Base-by-base conservation (phyloP, 768 basidiomycete genomes). In the Leccinum broughii region DNA sequence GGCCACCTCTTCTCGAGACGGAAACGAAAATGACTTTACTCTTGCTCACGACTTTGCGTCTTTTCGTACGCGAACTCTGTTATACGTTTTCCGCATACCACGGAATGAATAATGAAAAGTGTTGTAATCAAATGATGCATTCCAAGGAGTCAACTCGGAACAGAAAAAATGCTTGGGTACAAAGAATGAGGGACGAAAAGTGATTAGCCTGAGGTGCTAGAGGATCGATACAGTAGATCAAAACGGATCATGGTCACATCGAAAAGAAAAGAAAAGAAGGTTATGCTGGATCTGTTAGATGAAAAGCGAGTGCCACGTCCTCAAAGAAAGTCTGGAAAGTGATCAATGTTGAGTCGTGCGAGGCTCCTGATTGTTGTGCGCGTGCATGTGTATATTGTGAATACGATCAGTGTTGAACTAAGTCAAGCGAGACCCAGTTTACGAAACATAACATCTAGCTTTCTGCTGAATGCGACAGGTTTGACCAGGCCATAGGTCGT, bases 401-500 rank as follows among this genome's bases (percentile, higher is more conserved):
- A 59, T 70, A 61, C 53, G 44, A 39, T 60, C 52, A 15, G 41
- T 24, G 6, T n/a, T 51, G 41, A 34, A 37, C 17, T 22, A 58
- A 28, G 55, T 79, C 68, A 81, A 65, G 77, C 70, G 13, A 81
- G 72, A 24, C 89, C 88, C 44, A 93, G 77, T 73, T 84, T 88
- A 58, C 81, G 81, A 70, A 93, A 92, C 84, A 91, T 90, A 63
- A 87, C 85, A 57, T 94, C 89, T 20, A 98, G 75, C 14, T 88
- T 93, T 69, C 89, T 93, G 77, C 34, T 13, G 10, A 98, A 91
- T n/a, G 92, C 91, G 20, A 98, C 93, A 10, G 95, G 95, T 73
- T 98, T 98, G 58, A 97, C 92, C 22, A 96, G 83, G 68, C 93
- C 95, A 62, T 0, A 63, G 48, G 13, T 32, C 34, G 46, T 34